Conservation (phyloP, 495 filamentous ascomycete species). For the Cercophora scortea region DNA sequence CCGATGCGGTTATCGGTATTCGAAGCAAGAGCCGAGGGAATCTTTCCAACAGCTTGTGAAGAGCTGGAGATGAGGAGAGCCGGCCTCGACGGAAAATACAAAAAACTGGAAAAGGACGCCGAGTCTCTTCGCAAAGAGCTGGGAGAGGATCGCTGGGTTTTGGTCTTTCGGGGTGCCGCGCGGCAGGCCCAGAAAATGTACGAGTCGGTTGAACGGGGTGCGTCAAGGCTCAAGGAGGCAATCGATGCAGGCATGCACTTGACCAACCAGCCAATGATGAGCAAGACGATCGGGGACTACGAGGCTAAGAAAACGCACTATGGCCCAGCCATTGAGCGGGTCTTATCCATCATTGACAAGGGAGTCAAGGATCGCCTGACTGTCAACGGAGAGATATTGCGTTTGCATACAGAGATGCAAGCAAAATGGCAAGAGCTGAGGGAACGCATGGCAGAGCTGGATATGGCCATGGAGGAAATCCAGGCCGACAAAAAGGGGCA, state of each 20-base stretch:
- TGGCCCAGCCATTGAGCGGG: constrained; percentile 85
- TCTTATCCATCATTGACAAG: constrained; percentile 84
- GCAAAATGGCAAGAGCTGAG: constrained; percentile 69
- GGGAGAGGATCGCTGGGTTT: constrained; percentile 89
- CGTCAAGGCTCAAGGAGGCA: constrained; percentile 72
- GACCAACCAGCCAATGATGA: constrained; percentile 55
- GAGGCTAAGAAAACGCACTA: constrained; percentile 95
- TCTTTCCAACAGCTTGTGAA: constrained; percentile 84
- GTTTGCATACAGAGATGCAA: constrained; percentile 74
- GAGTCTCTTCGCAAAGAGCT: constrained; percentile 81
- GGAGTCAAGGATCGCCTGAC: constrained; percentile 85
- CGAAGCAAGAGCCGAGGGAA: constrained; percentile 58
- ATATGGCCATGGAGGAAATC: constrained; percentile 65
- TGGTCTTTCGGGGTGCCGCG: constrained; percentile 90
- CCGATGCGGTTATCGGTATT: constrained; percentile 93
- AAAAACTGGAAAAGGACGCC: constrained; percentile 76
- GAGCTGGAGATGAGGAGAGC: constrained; percentile 69
- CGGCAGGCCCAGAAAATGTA: constrained; percentile 90
- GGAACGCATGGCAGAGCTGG: constrained; percentile 66
- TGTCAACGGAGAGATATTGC: constrained; percentile 87
- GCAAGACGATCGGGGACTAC: constrained; percentile 83
- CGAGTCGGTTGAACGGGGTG: constrained; percentile 80
- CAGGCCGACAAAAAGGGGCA: constrained; percentile 56
- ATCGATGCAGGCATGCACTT: constrained; percentile 65
- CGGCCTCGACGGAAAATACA: constrained; percentile 69